Evolutionary conservation across 768 basidiomycete genomes (phyloP), one percentile per base, ranked within the genome.

Genomic region (Phylloporus sp.): DNA sequence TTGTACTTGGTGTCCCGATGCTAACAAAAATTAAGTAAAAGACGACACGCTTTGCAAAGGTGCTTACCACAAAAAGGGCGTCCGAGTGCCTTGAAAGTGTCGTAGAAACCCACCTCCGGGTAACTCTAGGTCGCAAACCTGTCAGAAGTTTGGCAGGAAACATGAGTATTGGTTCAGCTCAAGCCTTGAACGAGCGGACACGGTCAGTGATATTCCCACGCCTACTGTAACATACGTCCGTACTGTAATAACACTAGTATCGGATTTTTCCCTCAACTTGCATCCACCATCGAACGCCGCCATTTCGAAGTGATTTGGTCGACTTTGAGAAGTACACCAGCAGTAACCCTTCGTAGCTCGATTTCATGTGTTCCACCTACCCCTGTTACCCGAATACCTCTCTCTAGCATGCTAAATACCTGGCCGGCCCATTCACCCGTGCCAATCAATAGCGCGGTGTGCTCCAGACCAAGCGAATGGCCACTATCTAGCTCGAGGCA

Each of bases 1-100:
- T 98, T 97, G 68, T 95, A 86, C 23, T 82, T 73, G 15, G 91
- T 91, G 74, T 98, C 91, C 48, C 94, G 90, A 68, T 98, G 95
- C 94, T 98, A 48, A 43, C 50, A 39, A 38, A 51, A 41, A 46
- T 46, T 54, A 43, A 57, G 48, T 38, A 45, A 48, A 53, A 49
- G 45, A 17, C 36, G 14, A 45, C 42, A 44, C 18, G 9, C 41
- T 29, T 44, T 38, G 38, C 46, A 46, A 55, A 6, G 40, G 28
- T 28, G 81, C 88, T 45, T 53, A 93, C 91, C 66, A 89, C 81
- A 62, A 93, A 94, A 52, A 93, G 79, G 28, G 89, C 85, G 64
- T 93, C 91, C 6, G 91, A 94, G 57, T 70, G 67, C 57, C 78
- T 75, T 15, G 73, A 42, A 9, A 63, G 53, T 10, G 77, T 71